Conservation (phyloP, 1,284 basidiomycete genomes). For the Blastosporella zonata region DNA sequence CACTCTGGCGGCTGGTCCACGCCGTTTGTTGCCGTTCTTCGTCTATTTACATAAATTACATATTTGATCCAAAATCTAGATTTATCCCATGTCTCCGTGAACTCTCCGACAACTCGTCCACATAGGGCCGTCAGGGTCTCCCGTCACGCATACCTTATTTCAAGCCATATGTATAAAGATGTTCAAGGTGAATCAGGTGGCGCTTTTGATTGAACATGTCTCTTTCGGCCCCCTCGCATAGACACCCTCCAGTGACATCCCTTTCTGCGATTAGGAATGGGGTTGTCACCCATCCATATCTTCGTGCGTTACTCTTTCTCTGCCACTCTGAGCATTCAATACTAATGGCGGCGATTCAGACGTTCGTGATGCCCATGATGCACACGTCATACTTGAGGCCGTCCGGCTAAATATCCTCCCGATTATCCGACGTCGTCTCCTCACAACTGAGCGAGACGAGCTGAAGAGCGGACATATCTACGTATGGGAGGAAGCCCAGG, state of each 20-base stretch:
- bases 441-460: slow-evolving; percentile 63
- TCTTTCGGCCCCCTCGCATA: slow-evolving; percentile 16
- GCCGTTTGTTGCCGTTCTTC: slow-evolving; percentile 4
- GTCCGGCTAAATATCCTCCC: slow-evolving; percentile 68
- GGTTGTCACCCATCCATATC: slow-evolving; percentile 52
- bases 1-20: no score
- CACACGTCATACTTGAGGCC: slow-evolving; percentile 70
- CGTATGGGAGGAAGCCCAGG: slow-evolving; percentile 81
- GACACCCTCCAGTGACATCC: slow-evolving; percentile 21
- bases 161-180: slow-evolving; percentile 27
- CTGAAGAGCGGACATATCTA: slow-evolving; percentile 71
- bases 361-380: slow-evolving; percentile 67
- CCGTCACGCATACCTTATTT: slow-evolving; percentile 27
- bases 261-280: slow-evolving; percentile 24
- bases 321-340: neutral
- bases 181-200: slow-evolving; percentile 6
- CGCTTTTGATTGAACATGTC: slow-evolving; percentile 23
- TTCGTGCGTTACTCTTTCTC: slow-evolving; percentile 39
- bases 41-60: slow-evolving; percentile 15
- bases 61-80: slow-evolving; percentile 17
- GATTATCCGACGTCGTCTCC: slow-evolving; percentile 65
- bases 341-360: slow-evolving; percentile 37
- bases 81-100: slow-evolving; percentile 29
- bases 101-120: slow-evolving; percentile 29
- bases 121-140: slow-evolving; percentile 21